Evolutionary conservation across 306 rosid species (phyloP).

Genomic region (Crotalaria pallida): DNA sequence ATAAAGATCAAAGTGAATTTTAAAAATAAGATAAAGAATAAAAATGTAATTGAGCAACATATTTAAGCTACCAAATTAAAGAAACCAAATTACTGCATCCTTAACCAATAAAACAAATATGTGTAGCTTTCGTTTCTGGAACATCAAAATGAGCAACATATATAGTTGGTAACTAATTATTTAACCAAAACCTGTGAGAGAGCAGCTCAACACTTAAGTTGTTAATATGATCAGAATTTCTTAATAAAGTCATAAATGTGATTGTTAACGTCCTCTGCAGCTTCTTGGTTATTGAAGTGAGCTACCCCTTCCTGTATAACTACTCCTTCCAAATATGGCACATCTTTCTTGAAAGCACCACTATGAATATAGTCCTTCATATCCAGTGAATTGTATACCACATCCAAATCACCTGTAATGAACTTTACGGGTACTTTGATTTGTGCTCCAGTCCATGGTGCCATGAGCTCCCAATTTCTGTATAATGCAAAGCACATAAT

Average conservation of each 20-base stretch:
- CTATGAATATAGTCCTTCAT: constrained; percentile 14
- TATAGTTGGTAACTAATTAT: neutral
- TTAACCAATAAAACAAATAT: no score
- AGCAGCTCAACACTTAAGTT: neutral
- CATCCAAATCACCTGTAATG: constrained; percentile 30
- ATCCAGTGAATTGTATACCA: constrained; percentile 12
- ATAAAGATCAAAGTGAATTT: no score
- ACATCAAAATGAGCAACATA: neutral
- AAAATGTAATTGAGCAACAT: no score
- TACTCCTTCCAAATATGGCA: constrained; percentile 29
- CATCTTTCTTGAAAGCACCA: constrained; percentile 31
- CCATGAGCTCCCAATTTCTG: constrained; percentile 35
- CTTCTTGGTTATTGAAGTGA: constrained; percentile 35
- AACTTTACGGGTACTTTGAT: constrained; percentile 28
- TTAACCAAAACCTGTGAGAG: neutral
- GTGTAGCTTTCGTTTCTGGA: no score
- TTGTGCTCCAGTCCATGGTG: constrained; percentile 24
- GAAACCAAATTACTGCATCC: no score
- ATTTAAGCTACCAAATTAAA: no score
- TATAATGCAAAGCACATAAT: neutral
- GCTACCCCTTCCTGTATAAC: constrained; percentile 28
- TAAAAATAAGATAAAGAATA: no score
- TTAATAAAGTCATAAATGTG: constrained; percentile 27
- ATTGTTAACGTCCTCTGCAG: constrained; percentile 12
- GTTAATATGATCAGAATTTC: constrained; percentile 7